phyloP scores from a whole-genome alignment of 225 moss, liverwort and hornwort species.

The Physcomitrellopsis africana region DNA sequence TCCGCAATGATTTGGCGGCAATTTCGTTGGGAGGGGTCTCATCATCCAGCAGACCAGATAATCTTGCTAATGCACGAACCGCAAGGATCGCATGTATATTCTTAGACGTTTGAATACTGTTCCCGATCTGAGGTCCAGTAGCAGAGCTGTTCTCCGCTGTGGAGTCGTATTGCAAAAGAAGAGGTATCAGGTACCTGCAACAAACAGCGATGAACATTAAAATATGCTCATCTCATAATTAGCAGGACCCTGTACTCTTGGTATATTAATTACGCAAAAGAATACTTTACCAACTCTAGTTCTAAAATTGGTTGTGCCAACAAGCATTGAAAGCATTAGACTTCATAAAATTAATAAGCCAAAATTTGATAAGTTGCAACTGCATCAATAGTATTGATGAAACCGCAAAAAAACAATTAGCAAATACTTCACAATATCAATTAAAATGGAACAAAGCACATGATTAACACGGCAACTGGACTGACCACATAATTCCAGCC shows the following conservation, averaged over 20 bases:
- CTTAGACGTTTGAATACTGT: constrained; percentile 80
- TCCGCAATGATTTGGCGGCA: constrained; percentile 60
- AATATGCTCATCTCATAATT: constrained; percentile 1
- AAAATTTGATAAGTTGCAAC: neutral
- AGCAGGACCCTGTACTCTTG: too few species aligned
- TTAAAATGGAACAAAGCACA: neutral
- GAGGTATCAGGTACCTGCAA: constrained; percentile 76
- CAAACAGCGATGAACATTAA: constrained; percentile 7
- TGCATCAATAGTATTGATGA: constrained; percentile 9
- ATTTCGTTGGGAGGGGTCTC: constrained; percentile 63
- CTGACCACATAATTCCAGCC: constrained; percentile 83
- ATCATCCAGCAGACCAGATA: constrained; percentile 64
- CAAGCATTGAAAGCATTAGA: neutral
- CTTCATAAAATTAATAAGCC: neutral
- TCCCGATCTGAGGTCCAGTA: constrained; percentile 70
- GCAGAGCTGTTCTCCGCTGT: constrained; percentile 79
- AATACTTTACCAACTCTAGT: too few species aligned
- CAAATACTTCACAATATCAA: constrained; percentile 2
- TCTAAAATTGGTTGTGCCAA: too few species aligned
- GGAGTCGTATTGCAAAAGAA: constrained; percentile 84
- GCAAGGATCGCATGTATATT: constrained; percentile 84
- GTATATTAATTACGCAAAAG: too few species aligned
- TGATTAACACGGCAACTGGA: neutral
- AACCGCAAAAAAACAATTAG: neutral
- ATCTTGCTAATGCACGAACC: constrained; percentile 70